Evolutionary conservation across 2,329 filamentous ascomycete genomes (phyloP).

Genomic region (Phialemonium atrogriseum): DNA sequence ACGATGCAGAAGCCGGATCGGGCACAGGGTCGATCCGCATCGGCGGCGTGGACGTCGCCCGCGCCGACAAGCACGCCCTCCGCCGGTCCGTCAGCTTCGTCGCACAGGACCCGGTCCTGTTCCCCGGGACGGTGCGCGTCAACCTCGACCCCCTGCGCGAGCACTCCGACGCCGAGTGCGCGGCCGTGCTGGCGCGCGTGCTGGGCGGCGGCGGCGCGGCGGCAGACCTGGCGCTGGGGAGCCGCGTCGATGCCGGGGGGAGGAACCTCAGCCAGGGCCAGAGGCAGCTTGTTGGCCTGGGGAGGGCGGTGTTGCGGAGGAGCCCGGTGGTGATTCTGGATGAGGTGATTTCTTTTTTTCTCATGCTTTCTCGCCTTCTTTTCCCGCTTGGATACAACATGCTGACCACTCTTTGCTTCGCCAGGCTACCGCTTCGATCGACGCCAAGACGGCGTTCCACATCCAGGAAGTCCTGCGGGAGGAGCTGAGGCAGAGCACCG

Average conservation of each 20-base stretch:
- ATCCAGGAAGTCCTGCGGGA: slow-evolving; percentile 50
- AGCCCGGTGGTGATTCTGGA: slow-evolving; percentile 56
- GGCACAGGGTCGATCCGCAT: slow-evolving; percentile 49
- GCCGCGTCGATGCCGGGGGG: slow-evolving; percentile 49
- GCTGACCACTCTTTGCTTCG: too few species aligned
- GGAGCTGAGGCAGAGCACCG: slow-evolving; percentile 47
- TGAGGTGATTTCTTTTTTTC: slow-evolving; percentile 24
- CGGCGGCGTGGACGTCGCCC: slow-evolving; percentile 42
- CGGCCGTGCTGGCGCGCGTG: slow-evolving; percentile 47
- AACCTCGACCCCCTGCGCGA: slow-evolving; percentile 63
- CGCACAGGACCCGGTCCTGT: slow-evolving; percentile 55
- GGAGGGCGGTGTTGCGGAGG: slow-evolving; percentile 48
- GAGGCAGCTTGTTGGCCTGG: slow-evolving; percentile 53
- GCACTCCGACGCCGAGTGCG: slow-evolving; percentile 42
- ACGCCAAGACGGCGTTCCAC: slow-evolving; percentile 46
- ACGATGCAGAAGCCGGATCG: too few species aligned
- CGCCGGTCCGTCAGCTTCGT: slow-evolving; percentile 54
- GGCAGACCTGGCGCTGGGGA: slow-evolving; percentile 31
- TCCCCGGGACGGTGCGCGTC: slow-evolving; percentile 49
- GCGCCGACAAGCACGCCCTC: slow-evolving; percentile 45
- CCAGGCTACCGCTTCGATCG: slow-evolving; percentile 52
- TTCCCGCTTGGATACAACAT: background rate
- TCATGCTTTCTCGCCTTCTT: background rate
- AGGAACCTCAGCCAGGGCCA: slow-evolving; percentile 57
- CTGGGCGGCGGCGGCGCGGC: slow-evolving; percentile 31